Conservation (phyloP, 176 grass and related monocot genomes). For the Triticum timopheevii region DNA sequence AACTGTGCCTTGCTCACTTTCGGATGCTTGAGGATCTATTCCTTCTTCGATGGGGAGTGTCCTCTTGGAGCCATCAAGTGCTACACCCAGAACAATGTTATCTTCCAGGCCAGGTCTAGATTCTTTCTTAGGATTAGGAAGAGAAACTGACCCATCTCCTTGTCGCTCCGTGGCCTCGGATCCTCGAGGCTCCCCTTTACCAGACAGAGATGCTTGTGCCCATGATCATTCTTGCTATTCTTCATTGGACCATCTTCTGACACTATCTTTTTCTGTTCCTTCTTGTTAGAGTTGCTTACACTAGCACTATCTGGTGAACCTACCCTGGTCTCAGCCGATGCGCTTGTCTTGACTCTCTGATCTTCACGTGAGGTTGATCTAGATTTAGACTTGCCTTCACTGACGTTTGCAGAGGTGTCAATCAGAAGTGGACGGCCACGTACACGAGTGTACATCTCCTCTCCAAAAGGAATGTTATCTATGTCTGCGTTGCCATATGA, state of each 20-base stretch:
- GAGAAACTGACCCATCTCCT: conserved; percentile 42
- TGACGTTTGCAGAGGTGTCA: conserved; percentile 67
- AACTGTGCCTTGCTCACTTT: conserved; percentile 53
- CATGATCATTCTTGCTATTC: conserved; percentile 42
- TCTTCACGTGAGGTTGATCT: conserved; percentile 51
- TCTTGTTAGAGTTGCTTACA: conserved; percentile 61
- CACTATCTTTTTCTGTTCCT: conserved; percentile 52
- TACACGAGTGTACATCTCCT: conserved; percentile 59
- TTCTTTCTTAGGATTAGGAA: conserved; percentile 60
- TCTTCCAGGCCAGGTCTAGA: conserved; percentile 72
- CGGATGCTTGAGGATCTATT: conserved; percentile 48
- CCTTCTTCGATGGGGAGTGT: conserved; percentile 89
- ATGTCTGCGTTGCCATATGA: conserved; percentile 85
- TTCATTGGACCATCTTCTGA: conserved; percentile 45
- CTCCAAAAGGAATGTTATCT: conserved; percentile 87
- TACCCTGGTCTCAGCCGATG: conserved; percentile 38
- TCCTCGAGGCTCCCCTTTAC: conserved; percentile 38
- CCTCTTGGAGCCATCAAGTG: conserved; percentile 88
- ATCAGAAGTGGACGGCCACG: conserved; percentile 70
- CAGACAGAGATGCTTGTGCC: conserved; percentile 7
- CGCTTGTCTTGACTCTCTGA: conserved; percentile 49
- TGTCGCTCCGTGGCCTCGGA: conserved; percentile 34
- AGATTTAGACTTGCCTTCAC: conserved; percentile 61
- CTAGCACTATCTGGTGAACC: conserved; percentile 36
- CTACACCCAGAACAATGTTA: conserved; percentile 93